Conservation (phyloP, 2,329 filamentous ascomycete species). For the Plenodomus tracheiphilus region DNA sequence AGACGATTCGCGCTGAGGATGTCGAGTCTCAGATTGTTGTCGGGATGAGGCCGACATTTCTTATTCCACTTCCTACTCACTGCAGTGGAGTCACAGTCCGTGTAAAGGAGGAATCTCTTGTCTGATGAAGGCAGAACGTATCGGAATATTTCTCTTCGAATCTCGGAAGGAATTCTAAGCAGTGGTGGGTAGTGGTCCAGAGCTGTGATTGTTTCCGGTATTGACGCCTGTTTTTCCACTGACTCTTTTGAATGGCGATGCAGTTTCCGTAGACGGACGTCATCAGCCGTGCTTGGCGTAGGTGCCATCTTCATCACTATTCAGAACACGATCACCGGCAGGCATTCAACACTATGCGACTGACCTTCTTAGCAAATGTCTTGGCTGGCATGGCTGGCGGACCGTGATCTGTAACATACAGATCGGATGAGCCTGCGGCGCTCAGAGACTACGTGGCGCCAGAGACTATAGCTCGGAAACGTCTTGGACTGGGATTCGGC, state of each 20-base stretch:
- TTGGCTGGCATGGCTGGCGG: constrained; percentile 35
- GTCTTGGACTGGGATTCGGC: not conserved
- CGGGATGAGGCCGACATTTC: constrained; percentile 39
- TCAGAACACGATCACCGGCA: constrained; percentile 18
- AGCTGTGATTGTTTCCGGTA: constrained; percentile 42
- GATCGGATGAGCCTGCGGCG: constrained; percentile 1
- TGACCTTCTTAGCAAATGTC: constrained; percentile 41
- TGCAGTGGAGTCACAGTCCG: constrained; percentile 45
- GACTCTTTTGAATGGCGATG: constrained; percentile 33
- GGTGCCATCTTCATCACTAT: constrained; percentile 30
- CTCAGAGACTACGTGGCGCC: constrained; percentile 1
- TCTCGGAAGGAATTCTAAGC: constrained; percentile 44
- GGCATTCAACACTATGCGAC: constrained; percentile 11
- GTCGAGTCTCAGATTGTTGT: constrained; percentile 38
- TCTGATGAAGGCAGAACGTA: constrained; percentile 44
- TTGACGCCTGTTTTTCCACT: constrained; percentile 41
- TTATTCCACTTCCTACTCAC: constrained; percentile 46
- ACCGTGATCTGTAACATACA: constrained; percentile 3
- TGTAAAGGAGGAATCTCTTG: constrained; percentile 52
- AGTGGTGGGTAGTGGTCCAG: constrained; percentile 42
- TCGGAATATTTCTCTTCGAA: constrained; percentile 44
- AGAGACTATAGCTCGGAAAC: not conserved
- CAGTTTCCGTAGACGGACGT: constrained; percentile 30
- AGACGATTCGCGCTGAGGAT: constrained; percentile 43
- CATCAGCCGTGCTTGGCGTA: constrained; percentile 28